Evolutionary conservation across 768 basidiomycete genomes (phyloP).

Genomic region (Phaffia australis): DNA sequence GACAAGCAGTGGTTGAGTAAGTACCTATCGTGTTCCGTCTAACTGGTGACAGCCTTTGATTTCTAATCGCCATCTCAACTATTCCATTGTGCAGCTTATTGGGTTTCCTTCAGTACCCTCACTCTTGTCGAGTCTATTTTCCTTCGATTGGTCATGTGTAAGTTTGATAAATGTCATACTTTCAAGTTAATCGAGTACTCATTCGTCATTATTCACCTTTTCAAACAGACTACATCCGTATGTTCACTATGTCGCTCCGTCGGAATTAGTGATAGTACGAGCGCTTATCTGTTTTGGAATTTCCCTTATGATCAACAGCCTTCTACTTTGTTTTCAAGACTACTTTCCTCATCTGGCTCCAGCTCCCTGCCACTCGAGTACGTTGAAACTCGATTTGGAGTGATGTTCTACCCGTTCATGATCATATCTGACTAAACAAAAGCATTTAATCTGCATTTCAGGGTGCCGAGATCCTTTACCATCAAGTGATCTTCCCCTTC

Average conservation of each 20-base stretch:
- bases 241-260: slow-evolving; percentile 33
- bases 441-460: slow-evolving; percentile 39
- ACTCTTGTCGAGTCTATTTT: slow-evolving; percentile 9
- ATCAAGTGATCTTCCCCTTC: slow-evolving; percentile 64
- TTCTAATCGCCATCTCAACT: neutral
- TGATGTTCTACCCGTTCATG: slow-evolving; percentile 30
- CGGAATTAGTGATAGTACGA: slow-evolving; percentile 57
- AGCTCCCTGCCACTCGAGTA: slow-evolving; percentile 45
- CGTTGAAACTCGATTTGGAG: neutral
- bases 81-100: slow-evolving; percentile 70
- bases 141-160: slow-evolving; percentile 16
- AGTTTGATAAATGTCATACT: neutral
- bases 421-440: slow-evolving; percentile 26
- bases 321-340: slow-evolving; percentile 95
- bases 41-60: slow-evolving; percentile 70
- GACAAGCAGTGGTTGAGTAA: slow-evolving; percentile 28
- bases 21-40: neutral
- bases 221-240: slow-evolving; percentile 1
- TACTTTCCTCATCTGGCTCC: slow-evolving; percentile 79
- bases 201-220: slow-evolving; percentile 69
- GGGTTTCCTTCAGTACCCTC: slow-evolving; percentile 41
- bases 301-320: slow-evolving; percentile 45
- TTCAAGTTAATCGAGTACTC: slow-evolving; percentile 43
- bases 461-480: slow-evolving; percentile 79
- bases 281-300: slow-evolving; percentile 71